Conservation (phyloP, 768 basidiomycete species). For the Lepiota venenata region DNA sequence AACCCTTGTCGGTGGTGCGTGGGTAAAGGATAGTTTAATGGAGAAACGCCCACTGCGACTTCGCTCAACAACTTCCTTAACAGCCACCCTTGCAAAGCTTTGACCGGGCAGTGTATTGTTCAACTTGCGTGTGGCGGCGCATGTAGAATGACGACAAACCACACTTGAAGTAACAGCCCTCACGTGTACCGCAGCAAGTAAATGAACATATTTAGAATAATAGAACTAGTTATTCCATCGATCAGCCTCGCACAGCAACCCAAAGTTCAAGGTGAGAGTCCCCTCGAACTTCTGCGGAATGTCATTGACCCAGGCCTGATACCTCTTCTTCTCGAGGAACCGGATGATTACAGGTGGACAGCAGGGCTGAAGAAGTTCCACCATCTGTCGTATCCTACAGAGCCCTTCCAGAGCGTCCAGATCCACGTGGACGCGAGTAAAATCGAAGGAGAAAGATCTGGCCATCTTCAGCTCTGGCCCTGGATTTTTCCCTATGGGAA, state of each 20-base stretch:
- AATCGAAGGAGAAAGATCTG: not conserved
- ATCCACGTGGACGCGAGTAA: not conserved
- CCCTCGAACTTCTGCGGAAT: not conserved
- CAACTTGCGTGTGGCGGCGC: not conserved
- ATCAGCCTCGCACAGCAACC: not conserved
- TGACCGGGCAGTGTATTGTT: not conserved
- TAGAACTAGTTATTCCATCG: not conserved
- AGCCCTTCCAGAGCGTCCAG: not conserved
- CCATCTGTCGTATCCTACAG: not conserved
- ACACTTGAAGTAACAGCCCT: not conserved
- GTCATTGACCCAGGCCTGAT: not conserved
- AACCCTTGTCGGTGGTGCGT: not conserved
- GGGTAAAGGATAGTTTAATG: conserved; percentile 8
- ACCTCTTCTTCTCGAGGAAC: not conserved
- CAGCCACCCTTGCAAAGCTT: not conserved
- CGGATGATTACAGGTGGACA: not conserved
- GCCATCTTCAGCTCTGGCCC: not conserved
- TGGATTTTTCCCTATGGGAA: not conserved
- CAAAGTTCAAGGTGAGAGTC: not conserved
- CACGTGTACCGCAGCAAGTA: not conserved
- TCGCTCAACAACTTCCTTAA: not conserved
- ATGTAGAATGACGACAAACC: not conserved
- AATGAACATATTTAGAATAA: not conserved
- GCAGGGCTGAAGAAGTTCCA: not conserved
- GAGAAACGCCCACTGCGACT: conserved; percentile 3